A percentile compares a stretch with the other conserved stretches of the same genome.
These are phyloP conservation scores for Malbranchea zuffiana DNA, from an alignment of 2,329 filamentous ascomycete species.

Conservation along the genomic window DNA sequence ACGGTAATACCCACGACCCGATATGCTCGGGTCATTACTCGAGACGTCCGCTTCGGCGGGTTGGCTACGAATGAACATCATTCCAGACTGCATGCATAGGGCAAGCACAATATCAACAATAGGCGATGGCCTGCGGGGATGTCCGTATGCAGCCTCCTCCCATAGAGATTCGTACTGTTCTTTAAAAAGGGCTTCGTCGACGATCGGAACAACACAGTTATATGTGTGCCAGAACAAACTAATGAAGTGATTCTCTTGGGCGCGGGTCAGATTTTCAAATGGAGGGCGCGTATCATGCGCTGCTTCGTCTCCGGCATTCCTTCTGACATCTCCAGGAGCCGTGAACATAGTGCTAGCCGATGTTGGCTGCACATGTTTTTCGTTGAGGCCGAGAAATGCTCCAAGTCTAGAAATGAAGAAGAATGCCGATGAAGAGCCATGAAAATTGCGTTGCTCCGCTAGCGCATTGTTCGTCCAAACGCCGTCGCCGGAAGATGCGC, in stretches of 20 bases:
- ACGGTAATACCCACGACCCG: constrained; percentile 39
- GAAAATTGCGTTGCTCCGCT: constrained; percentile 31
- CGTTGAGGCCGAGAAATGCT: too few relatives aligned
- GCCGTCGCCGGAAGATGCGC: constrained; percentile 32
- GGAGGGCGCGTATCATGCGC: constrained; percentile 27
- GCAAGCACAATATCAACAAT: constrained; percentile 46
- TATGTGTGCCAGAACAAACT: constrained; percentile 41
- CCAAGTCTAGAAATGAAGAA: too few relatives aligned
- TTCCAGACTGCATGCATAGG: constrained; percentile 41
- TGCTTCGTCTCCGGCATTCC: constrained; percentile 29
- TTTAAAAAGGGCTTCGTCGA: constrained; percentile 38
- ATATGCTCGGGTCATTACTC: constrained; percentile 33
- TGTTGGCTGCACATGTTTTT: too few relatives aligned
- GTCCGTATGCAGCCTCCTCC: constrained; percentile 17
- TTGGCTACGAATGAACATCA: constrained; percentile 17
- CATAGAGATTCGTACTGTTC: constrained; percentile 37
- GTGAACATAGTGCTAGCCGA: too few relatives aligned
- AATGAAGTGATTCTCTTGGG: constrained; percentile 40
- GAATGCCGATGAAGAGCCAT: constrained; percentile 36
- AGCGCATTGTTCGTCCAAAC: constrained; percentile 30
- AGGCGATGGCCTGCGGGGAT: constrained; percentile 37
- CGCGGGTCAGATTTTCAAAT: constrained; percentile 24
- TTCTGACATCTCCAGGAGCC: too few relatives aligned
- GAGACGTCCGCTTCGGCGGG: constrained; percentile 15
- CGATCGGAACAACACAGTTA: constrained; percentile 32